Base-by-base conservation (phyloP, 2,329 filamentous ascomycete genomes). In the Penicillium sp. region DNA sequence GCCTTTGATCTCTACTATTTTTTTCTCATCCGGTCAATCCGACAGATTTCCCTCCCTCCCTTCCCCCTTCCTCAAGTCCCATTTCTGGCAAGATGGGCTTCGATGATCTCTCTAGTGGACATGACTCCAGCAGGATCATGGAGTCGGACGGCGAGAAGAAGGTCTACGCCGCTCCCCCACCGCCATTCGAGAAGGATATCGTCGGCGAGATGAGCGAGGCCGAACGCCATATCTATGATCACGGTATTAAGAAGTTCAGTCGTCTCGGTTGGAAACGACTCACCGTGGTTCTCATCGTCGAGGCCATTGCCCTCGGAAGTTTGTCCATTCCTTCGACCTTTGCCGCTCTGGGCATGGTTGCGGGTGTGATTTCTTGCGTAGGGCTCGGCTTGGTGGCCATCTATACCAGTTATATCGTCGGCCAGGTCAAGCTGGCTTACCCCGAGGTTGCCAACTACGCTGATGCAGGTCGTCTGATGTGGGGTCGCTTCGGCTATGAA, bases 211-310 rank as follows among this genome's bases (percentile, higher is more conserved):
- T 66, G 61, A 66, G 61, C 38, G 64, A 66, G 55, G 53, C 49
- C 2, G 64, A 66, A 56, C 59, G 59, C 26, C 35, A 61, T 19
- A 35, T 64, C 47, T 61, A 61, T 35, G 56, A 64, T 9, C 58
- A 63, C 26, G 63, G 63, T n/a, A 58, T 63, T 37, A 50, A 64
- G 35, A 67, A 60, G 35, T 70, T 66, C 44, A 66, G 61, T 33
- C 64, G 62, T 22, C 73, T 83, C 30, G 77, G 83, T 53, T 85
- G 83, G 83, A 82, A 83, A 69, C 76, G 80, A 24, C 72, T 82
- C 28, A 82, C 80, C 2, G 73, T 82, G 35, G 79, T 82, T 60
- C 70, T 82, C 57, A 81, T 83, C 50, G 81, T 83, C 45, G 81
- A 83, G 66, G 80, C 81, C 24, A 82, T 82, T 59, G 80, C 80